Percentiles rank a stretch among this genome's conserved stretches.
Conservation (phyloP, 164 flowering plant species). For the Annona cherimola region DNA sequence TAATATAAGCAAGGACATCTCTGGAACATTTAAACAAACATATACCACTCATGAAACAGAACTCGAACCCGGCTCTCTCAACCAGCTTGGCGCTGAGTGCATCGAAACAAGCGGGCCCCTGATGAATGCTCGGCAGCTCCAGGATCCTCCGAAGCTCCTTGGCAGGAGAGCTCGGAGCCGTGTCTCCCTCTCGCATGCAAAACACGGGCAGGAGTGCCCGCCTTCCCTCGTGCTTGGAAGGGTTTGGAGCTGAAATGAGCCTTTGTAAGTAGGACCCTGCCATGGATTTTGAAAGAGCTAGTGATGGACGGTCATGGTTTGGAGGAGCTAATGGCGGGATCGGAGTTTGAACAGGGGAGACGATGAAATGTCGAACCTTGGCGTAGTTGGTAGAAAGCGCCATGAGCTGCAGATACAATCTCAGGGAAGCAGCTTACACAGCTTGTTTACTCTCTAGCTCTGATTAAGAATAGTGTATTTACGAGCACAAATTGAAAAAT, state of each 20-base stretch:
- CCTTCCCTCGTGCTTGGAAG: neutral
- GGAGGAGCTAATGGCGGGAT: neutral
- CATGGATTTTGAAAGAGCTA: constrained; percentile 13
- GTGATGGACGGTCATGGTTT: constrained; percentile 9
- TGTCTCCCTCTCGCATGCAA: constrained; percentile 6
- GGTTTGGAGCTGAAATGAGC: constrained; percentile 1
- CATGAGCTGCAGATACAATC: constrained; percentile 6
- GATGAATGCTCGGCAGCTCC: constrained; percentile 67
- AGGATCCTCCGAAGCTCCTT: constrained; percentile 63
- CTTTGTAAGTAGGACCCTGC: constrained; percentile 14
- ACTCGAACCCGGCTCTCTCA: constrained; percentile 66
- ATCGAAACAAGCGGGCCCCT: constrained; percentile 92
- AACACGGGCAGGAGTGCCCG: constrained; percentile 11
- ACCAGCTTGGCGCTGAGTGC: constrained; percentile 92
- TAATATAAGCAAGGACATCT: neutral
- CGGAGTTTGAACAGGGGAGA: constrained; percentile 2
- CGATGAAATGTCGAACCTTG: constrained; percentile 5
- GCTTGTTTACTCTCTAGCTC: neutral
- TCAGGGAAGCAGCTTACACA: neutral
- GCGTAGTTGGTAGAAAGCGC: constrained; percentile 5
- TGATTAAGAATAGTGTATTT: too few species aligned
- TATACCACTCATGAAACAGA: constrained; percentile 80
- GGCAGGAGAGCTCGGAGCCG: constrained; percentile 33
- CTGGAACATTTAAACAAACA: constrained; percentile 8
- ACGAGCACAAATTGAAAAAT: too few species aligned